Evolutionary conservation across 768 basidiomycete species (phyloP).

Genomic region (Leccinum ochraceum): DNA sequence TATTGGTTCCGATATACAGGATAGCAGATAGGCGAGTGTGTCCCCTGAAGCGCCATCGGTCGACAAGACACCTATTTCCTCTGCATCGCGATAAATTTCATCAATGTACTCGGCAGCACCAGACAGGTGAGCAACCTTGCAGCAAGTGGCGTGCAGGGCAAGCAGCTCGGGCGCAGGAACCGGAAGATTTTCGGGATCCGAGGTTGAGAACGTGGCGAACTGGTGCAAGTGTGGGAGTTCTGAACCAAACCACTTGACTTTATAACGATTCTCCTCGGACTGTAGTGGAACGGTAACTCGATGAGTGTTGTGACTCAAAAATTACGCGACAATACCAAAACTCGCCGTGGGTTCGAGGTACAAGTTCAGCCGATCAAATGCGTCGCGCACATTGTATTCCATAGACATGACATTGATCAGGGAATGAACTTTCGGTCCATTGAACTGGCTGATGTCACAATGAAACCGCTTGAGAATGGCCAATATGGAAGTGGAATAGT

Average conservation of each 20-base stretch:
- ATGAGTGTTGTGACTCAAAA: background rate
- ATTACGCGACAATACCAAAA: background rate
- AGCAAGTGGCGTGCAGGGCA: constrained; percentile 24
- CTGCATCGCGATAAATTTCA: constrained; percentile 7
- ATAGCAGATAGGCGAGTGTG: background rate
- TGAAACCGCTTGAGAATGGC: background rate
- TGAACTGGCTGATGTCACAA: background rate
- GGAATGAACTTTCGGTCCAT: constrained; percentile 4
- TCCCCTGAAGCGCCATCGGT: constrained; percentile 4
- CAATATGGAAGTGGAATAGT: constrained; percentile 3
- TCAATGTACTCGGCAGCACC: constrained; percentile 25
- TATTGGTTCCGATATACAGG: background rate
- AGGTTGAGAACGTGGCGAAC: constrained; percentile 8
- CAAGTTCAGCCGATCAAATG: constrained; percentile 5
- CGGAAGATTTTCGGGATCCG: constrained; percentile 11
- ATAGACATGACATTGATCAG: constrained; percentile 11
- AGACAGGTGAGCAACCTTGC: constrained; percentile 28
- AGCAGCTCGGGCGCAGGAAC: constrained; percentile 16
- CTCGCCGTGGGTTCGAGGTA: constrained; percentile 12
- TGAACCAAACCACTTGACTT: constrained; percentile 2
- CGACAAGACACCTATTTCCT: constrained; percentile 2
- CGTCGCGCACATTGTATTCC: background rate
- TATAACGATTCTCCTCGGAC: constrained; percentile 1
- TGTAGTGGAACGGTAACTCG: background rate
- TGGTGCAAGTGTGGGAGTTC: background rate